These are phyloP conservation scores for Candida sanyaensis DNA, from an alignment of 1,139 yeast genomes.

Conservation along the genomic window DNA sequence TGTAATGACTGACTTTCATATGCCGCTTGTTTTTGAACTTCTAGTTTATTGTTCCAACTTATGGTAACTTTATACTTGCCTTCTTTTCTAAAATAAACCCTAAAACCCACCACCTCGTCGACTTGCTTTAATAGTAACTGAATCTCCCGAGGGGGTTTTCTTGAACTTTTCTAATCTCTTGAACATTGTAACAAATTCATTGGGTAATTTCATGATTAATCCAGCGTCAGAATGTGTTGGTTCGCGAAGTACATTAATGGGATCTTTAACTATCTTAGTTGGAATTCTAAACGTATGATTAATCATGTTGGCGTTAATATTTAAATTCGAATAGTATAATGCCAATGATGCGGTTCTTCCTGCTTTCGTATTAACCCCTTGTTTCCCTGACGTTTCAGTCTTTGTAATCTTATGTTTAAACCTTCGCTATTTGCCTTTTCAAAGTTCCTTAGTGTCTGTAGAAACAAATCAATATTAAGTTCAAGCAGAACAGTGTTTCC, in stretches of 20 bases:
- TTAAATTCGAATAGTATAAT: constrained; percentile 45
- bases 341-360: constrained; percentile 55
- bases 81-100: constrained; percentile 54
- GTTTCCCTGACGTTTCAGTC: constrained; percentile 38
- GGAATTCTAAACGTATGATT: constrained; percentile 64
- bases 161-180: constrained; percentile 60
- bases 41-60: constrained; percentile 56
- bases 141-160: constrained; percentile 32
- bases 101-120: constrained; percentile 38
- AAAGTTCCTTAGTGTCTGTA: constrained; percentile 54
- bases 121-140: constrained; percentile 36
- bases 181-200: constrained; percentile 47
- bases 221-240: constrained; percentile 52
- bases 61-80: constrained; percentile 53
- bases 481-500: constrained; percentile 55
- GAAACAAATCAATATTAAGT: constrained; percentile 54
- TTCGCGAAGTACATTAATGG: constrained; percentile 45
- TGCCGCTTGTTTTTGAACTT: constrained; percentile 30
- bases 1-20: constrained; percentile 25
- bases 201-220: constrained; percentile 52
- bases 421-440: constrained; percentile 55
- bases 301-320: constrained; percentile 35
- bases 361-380: constrained; percentile 22
- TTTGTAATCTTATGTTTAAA: constrained; percentile 53
- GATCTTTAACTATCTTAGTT: constrained; percentile 50